A percentile compares a stretch with the other conserved stretches of the same genome.
These are phyloP conservation scores for Talaromyces amestolkiae DNA, from an alignment of 2,329 filamentous ascomycete species.

Conservation along the genomic window DNA sequence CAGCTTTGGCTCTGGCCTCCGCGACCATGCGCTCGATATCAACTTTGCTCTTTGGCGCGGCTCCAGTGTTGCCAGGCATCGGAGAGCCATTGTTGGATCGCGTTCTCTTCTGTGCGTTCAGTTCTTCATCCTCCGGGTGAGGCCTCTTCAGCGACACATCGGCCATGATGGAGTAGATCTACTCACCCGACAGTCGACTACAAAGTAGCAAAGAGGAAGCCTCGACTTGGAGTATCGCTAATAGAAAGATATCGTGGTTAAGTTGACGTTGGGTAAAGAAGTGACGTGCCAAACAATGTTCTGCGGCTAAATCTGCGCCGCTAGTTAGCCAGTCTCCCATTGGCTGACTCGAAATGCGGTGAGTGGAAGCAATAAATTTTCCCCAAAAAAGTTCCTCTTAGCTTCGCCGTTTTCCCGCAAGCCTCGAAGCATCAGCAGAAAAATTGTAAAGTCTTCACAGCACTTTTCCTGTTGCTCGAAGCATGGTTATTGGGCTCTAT, in stretches of 20 bases:
- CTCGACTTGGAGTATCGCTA: background rate
- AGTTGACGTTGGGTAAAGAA: background rate
- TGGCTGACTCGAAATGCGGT: slow-evolving; percentile 30
- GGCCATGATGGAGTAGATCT: slow-evolving; percentile 37
- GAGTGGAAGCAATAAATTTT: slow-evolving; percentile 38
- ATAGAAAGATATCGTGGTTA: too few relatives aligned
- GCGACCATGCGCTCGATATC: slow-evolving; percentile 50
- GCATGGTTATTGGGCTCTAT: slow-evolving; percentile 35
- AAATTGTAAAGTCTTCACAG: slow-evolving; percentile 20
- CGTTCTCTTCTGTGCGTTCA: slow-evolving; percentile 47
- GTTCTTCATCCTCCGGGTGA: slow-evolving; percentile 48
- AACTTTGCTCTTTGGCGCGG: slow-evolving; percentile 33
- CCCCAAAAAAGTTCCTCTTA: slow-evolving; percentile 32
- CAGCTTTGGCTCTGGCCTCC: slow-evolving; percentile 49
- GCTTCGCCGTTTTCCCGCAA: slow-evolving; percentile 5
- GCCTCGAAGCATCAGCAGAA: slow-evolving; percentile 15
- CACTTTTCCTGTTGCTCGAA: slow-evolving; percentile 24
- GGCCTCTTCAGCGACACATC: slow-evolving; percentile 49
- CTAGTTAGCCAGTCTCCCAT: background rate
- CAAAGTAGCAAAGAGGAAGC: background rate
- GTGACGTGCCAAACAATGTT: slow-evolving; percentile 16
- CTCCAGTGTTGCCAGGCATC: slow-evolving; percentile 37
- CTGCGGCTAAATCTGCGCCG: background rate
- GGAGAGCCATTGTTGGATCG: slow-evolving; percentile 53
- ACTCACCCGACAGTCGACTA: slow-evolving; percentile 24